Base-by-base conservation (phyloP, 2,329 filamentous ascomycete species). In the Truncatella angustata region DNA sequence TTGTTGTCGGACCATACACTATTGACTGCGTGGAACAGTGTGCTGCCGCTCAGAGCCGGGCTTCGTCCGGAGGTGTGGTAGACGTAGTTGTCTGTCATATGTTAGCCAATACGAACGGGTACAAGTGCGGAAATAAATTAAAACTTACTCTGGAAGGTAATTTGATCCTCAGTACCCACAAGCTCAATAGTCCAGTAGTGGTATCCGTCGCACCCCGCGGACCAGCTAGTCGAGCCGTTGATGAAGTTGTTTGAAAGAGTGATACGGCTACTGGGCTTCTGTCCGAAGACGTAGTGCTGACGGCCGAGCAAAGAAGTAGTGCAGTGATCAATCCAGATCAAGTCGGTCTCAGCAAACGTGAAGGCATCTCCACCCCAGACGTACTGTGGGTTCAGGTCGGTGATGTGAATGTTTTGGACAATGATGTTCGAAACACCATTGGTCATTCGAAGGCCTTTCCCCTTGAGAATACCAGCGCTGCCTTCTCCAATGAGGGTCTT, bases 291-390 rank as follows among this genome's bases (percentile, higher is more conserved):
- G 43, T 75, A 62, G 60, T 73, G 69, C 65, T 75, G 73, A 46
- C 74, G 70, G 12, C 71, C 73, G 46, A 76, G 70, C n/a, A 70
- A 62, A 4, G 71, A 73, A 58, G 55, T 58, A 51, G 50, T 57
- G 50, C 57, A 55, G 49, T 59, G 57, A 44, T 59, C 57, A 45
- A 59, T 59, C 57, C 57, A 59, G 30, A 59, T 40, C 56, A 54
- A 45, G 40, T 54, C 53, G 24, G 53, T 52, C 24, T 28, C 45
- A 50, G 49, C 53, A 36, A 54, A 64, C 36, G 77, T 80, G 62
- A 84, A 80, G 35, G 75, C 80, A 62, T 83, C 80, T 49, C 80
- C 80, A 50, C 80, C 80, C 80, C 80, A 84, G 59, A 84, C 78
- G 60, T 81, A 80, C 63, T 78, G 61, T 14, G 79, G 74, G 70